phyloP scores from a whole-genome alignment of 2,329 filamentous ascomycete species.

The Trichoderma citrinoviride region DNA sequence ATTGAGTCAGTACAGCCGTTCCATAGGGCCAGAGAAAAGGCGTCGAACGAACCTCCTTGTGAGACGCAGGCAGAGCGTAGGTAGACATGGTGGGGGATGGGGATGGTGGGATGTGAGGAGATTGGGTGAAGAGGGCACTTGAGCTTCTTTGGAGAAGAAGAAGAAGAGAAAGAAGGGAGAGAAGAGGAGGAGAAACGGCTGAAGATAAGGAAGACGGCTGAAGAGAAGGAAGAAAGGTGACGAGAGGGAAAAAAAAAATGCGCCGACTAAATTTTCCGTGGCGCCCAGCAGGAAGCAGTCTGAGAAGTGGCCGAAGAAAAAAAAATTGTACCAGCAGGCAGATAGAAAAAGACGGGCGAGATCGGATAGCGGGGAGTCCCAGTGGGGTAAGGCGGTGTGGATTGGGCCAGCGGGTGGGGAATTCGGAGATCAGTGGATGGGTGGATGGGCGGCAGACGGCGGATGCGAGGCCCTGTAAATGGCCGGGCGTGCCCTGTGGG shows the following conservation, averaged over 20 bases:
- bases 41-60: conserved; percentile 50
- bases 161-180: background rate
- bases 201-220: background rate
- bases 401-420: background rate
- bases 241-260: conserved; percentile 8
- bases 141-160: background rate
- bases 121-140: background rate
- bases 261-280: conserved; percentile 20
- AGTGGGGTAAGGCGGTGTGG: conserved; percentile 7
- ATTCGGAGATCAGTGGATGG: background rate
- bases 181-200: conserved; percentile 1
- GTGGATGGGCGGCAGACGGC: no score
- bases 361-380: conserved; percentile 23
- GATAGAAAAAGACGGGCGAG: conserved; percentile 17
- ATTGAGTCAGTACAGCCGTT: conserved; percentile 18
- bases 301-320: background rate
- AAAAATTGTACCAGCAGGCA: background rate
- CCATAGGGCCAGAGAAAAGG: background rate
- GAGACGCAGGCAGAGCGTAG: conserved; percentile 53
- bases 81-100: conserved; percentile 40
- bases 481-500: no score
- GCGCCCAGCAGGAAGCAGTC: conserved; percentile 4
- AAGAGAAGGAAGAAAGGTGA: conserved; percentile 11
- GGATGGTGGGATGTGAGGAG: conserved; percentile 31
- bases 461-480: background rate